Evolutionary conservation across 768 basidiomycete species (phyloP).

Genomic region (Agaricus blazei): DNA sequence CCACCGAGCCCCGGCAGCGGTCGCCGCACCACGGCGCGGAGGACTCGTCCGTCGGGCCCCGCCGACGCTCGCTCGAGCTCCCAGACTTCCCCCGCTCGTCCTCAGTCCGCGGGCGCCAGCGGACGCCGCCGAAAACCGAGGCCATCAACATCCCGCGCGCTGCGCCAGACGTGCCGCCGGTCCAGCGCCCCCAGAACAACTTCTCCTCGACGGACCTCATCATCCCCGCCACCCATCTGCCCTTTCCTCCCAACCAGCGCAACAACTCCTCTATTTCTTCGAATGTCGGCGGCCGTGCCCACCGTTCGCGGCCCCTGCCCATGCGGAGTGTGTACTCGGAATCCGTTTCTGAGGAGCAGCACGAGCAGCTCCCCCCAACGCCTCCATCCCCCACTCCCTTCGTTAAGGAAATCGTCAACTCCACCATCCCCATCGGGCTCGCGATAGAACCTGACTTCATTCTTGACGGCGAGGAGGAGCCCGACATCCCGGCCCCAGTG

Average conservation of each 20-base stretch:
- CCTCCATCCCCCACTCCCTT: constrained; percentile 28
- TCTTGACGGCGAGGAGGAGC: constrained; percentile 10
- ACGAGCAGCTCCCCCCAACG: constrained; percentile 13
- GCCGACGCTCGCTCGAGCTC: constrained; percentile 71
- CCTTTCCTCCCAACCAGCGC: constrained; percentile 15
- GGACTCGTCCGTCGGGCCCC: constrained; percentile 58
- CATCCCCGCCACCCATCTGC: constrained; percentile 20
- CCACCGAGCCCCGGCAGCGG: constrained; percentile 22
- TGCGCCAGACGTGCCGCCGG: constrained; percentile 19
- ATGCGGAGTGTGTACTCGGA: constrained; percentile 43
- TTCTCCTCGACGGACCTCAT: constrained; percentile 25
- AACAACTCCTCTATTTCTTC: constrained; percentile 8
- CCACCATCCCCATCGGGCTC: constrained; percentile 56
- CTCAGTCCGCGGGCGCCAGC: constrained; percentile 9
- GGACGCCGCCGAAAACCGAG: constrained; percentile 24
- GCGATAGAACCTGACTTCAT: constrained; percentile 24
- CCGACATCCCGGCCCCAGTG: constrained; percentile 6
- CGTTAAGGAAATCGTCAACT: constrained; percentile 53
- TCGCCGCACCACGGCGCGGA: constrained; percentile 38
- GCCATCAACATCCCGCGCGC: constrained; percentile 36
- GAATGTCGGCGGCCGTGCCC: neutral
- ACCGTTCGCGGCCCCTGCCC: constrained; percentile 24
- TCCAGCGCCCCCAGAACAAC: constrained; percentile 18
- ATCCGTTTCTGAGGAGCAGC: constrained; percentile 1
- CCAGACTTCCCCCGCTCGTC: constrained; percentile 56